Conservation (phyloP, 345 rosid species). For the Diplotaxis tenuifolia region DNA sequence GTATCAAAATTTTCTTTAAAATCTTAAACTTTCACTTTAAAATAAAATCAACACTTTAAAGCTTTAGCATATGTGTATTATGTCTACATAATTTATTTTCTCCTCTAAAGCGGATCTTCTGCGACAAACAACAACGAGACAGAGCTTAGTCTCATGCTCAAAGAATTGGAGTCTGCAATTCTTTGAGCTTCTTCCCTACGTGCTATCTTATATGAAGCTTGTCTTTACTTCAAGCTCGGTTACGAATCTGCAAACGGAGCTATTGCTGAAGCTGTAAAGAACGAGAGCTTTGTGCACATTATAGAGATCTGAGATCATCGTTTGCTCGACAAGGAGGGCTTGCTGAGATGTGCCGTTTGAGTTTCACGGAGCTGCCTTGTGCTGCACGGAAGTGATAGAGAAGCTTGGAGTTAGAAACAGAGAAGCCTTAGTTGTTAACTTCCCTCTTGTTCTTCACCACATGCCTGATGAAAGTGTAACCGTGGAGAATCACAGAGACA, state of each 20-base stretch:
- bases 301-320: slow-evolving; percentile 83
- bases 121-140: slow-evolving; percentile 46
- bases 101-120: slow-evolving; percentile 54
- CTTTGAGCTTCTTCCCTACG: slow-evolving; percentile 78
- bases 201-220: slow-evolving; percentile 82
- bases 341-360: slow-evolving; percentile 68
- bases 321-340: slow-evolving; percentile 89
- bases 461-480: slow-evolving; percentile 93
- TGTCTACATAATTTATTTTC: too few species aligned
- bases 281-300: slow-evolving; percentile 67
- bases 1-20: too few species aligned
- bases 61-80: too few species aligned
- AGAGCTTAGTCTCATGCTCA: slow-evolving; percentile 57
- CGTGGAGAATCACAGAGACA: slow-evolving; percentile 79
- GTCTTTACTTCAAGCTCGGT: slow-evolving; percentile 96
- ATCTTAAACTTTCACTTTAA: too few species aligned
- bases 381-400: slow-evolving; percentile 62
- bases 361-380: slow-evolving; percentile 57
- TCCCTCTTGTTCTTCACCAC: slow-evolving; percentile 81
- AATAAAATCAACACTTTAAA: too few species aligned
- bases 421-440: slow-evolving; percentile 84
- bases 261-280: slow-evolving; percentile 88
- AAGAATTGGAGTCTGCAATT: slow-evolving; percentile 72
- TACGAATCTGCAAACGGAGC: slow-evolving; percentile 94
- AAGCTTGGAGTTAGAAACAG: slow-evolving; percentile 60